Percentiles rank a stretch among this genome's conserved stretches.
phyloP scores from a whole-genome alignment of 352 stramenopile genomes.

The Elongisporangium undulatum region DNA sequence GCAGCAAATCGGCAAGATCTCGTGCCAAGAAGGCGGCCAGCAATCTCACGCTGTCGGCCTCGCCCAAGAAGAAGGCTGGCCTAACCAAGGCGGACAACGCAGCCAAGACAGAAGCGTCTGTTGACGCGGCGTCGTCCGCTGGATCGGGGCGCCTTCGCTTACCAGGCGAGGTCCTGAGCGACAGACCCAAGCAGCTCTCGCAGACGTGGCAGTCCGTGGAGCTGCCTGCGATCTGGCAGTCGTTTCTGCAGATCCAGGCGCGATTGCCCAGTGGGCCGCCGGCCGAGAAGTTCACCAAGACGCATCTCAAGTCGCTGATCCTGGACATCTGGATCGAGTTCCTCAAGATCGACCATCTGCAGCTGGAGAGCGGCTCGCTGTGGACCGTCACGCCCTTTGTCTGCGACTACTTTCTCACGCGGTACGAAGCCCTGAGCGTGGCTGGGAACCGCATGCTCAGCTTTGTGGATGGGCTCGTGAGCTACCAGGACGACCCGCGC shows the following conservation, averaged over 20 bases:
- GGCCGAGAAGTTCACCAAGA: slow-evolving; percentile 5
- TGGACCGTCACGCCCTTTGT: slow-evolving; percentile 59
- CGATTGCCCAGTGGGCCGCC: background rate
- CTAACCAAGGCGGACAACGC: background rate
- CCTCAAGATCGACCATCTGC: slow-evolving; percentile 57
- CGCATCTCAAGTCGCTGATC: slow-evolving; percentile 32
- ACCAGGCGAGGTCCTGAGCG: slow-evolving; percentile 1
- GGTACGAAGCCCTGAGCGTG: slow-evolving; percentile 41
- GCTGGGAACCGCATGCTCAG: slow-evolving; percentile 51
- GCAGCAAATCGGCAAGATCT: background rate
- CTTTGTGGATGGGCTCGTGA: slow-evolving; percentile 36
- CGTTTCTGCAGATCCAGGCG: slow-evolving; percentile 1
- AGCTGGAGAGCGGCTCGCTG: slow-evolving; percentile 47
- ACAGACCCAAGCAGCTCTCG: slow-evolving; percentile 17
- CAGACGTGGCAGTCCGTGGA: slow-evolving; percentile 20
- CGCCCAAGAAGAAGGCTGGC: slow-evolving; percentile 4
- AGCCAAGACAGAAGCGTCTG: background rate
- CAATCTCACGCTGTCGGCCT: slow-evolving; percentile 6
- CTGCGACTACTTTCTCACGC: slow-evolving; percentile 60
- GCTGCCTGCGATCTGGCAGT: slow-evolving; percentile 21
- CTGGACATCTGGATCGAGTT: slow-evolving; percentile 77
- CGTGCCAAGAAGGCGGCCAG: slow-evolving; percentile 1
- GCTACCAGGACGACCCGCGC: slow-evolving; percentile 41
- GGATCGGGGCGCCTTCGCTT: background rate
- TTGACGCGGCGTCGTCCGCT: background rate